These are phyloP conservation scores for Calonectria honghensis DNA, from an alignment of 2,329 filamentous ascomycete species.

Conservation along the genomic window DNA sequence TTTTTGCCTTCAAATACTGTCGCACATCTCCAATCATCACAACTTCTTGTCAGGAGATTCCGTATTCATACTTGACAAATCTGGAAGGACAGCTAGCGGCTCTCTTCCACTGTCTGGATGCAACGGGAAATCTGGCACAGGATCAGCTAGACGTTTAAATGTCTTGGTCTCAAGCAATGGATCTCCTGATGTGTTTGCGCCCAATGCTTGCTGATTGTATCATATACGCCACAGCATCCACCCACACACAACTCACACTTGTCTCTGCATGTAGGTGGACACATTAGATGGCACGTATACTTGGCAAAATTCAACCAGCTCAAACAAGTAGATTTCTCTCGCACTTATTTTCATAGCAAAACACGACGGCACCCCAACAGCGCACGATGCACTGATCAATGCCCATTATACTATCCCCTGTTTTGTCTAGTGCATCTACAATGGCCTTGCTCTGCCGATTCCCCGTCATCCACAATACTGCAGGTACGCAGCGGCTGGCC, in stretches of 20 bases:
- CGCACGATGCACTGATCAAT: neutral
- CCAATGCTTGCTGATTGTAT: neutral
- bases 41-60: neutral
- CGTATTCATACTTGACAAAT: neutral
- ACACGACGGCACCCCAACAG: too few relatives aligned
- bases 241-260: neutral
- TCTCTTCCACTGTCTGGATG: neutral
- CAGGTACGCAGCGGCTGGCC: constrained; percentile 51
- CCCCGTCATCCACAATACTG: constrained; percentile 40
- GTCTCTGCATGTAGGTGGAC: neutral
- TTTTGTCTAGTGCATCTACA: constrained; percentile 25
- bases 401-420: constrained; percentile 22
- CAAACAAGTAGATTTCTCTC: neutral
- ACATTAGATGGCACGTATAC: neutral
- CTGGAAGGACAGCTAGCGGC: neutral
- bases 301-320: neutral
- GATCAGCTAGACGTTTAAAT: neutral
- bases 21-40: neutral
- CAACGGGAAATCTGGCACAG: neutral
- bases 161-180: neutral
- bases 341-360: neutral
- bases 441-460: constrained; percentile 23
- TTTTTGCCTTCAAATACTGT: neutral
- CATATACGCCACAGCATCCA: neutral
- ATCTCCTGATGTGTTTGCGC: neutral